Conservation (phyloP, 75 land plant genomes). For the Adiantum capillusveneris region DNA sequence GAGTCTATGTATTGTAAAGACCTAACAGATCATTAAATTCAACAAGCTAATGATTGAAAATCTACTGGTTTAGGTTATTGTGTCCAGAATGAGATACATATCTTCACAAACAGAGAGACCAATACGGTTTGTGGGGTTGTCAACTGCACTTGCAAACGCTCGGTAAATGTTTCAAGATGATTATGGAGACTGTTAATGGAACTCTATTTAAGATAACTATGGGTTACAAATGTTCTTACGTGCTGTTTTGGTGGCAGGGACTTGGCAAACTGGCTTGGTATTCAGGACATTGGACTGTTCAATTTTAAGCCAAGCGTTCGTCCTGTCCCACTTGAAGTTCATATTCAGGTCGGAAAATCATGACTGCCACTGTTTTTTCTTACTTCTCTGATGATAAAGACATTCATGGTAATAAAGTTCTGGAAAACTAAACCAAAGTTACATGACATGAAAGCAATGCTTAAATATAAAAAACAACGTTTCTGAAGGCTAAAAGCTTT, state of each 20-base stretch:
- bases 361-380: constrained; percentile 5
- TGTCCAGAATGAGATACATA: constrained; percentile 97
- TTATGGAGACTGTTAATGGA: not conserved
- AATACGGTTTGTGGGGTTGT: constrained; percentile 87
- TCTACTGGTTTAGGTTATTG: constrained; percentile 45
- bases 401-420: no score
- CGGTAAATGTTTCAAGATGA: constrained; percentile 33
- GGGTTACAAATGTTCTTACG: no score
- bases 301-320: constrained; percentile 99
- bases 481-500: no score
- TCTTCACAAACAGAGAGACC: constrained; percentile 89
- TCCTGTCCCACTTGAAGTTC: constrained; percentile 99
- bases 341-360: constrained; percentile 85
- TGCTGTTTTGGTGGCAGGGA: constrained; percentile 53
- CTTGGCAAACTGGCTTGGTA: constrained; percentile 93
- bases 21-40: not conserved
- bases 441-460: no score
- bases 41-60: not conserved
- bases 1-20: constrained; percentile 3
- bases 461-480: no score
- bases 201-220: not conserved
- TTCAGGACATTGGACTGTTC: constrained; percentile 77
- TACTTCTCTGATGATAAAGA: no score
- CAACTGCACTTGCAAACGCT: constrained; percentile 99
- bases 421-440: no score